phyloP scores from a whole-genome alignment of 345 rosid genomes.

The Bruguiera sexangula region DNA sequence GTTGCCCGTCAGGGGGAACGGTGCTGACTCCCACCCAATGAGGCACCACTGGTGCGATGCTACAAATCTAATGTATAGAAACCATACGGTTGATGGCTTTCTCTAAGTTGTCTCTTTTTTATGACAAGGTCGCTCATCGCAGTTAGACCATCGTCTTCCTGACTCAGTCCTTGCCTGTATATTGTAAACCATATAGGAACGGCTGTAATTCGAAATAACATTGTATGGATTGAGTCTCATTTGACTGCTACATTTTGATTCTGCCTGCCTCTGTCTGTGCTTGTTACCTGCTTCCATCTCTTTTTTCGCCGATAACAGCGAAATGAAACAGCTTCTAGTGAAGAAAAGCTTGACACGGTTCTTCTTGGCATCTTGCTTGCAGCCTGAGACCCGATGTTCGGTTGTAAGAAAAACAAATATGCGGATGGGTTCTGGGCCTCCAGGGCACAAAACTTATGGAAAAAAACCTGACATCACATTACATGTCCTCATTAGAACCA shows the following conservation, averaged over 20 bases:
- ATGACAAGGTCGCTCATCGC: constrained; percentile 13
- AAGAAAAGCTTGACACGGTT: no score
- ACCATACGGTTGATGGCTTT: constrained; percentile 18
- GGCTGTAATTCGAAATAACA: constrained; percentile 17
- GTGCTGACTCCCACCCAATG: not conserved
- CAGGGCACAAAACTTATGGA: no score
- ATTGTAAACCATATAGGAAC: constrained; percentile 20
- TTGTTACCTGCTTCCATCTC: no score
- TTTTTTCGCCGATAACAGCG: no score
- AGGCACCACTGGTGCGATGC: constrained; percentile 28
- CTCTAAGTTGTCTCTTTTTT: constrained; percentile 7
- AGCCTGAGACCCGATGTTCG: no score
- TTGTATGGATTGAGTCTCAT: not conserved
- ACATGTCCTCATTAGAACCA: no score
- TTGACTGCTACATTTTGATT: not conserved
- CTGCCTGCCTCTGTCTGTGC: no score
- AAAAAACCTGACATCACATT: no score
- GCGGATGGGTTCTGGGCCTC: no score
- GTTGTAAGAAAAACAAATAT: no score
- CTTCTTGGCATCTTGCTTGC: no score
- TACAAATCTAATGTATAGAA: constrained; percentile 17
- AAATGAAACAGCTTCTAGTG: no score
- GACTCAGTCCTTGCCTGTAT: constrained; percentile 25
- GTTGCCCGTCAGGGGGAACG: not conserved
- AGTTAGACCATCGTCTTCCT: not conserved